A percentile compares a stretch with the other conserved stretches of the same genome.
phyloP scores from a whole-genome alignment of 2,329 filamentous ascomycete genomes.

The Aspergillus sp. region DNA sequence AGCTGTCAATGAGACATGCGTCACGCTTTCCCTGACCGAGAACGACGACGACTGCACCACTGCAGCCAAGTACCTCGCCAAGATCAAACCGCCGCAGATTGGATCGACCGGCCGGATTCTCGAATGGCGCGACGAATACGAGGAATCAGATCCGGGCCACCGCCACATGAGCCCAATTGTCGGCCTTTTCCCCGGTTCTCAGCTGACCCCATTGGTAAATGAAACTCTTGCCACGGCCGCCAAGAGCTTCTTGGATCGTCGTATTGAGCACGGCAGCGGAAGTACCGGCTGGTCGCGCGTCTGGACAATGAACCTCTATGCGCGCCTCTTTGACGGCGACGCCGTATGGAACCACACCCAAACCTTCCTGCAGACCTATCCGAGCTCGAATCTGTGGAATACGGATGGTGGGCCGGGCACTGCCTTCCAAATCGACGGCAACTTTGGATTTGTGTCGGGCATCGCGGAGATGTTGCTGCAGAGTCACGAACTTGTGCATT shows the following conservation, averaged over 20 bases:
- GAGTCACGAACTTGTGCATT: constrained; percentile 28
- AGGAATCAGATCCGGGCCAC: constrained; percentile 48
- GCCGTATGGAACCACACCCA: constrained; percentile 38
- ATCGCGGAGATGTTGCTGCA: constrained; percentile 48
- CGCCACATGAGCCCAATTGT: constrained; percentile 53
- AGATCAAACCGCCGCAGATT: constrained; percentile 17
- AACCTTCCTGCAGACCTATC: constrained; percentile 18
- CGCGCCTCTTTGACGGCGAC: constrained; percentile 41
- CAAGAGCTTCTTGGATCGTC: constrained; percentile 6
- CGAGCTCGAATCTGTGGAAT: constrained; percentile 13
- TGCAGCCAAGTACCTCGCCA: constrained; percentile 1
- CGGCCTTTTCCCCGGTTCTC: constrained; percentile 46
- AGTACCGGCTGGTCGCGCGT: constrained; percentile 52
- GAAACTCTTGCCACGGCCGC: constrained; percentile 26
- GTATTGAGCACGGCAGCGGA: constrained; percentile 27
- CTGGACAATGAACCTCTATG: constrained; percentile 49
- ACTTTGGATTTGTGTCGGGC: constrained; percentile 47
- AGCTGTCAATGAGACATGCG: constrained; percentile 4
- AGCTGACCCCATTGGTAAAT: constrained; percentile 35
- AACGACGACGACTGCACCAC: constrained; percentile 9
- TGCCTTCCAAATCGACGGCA: constrained; percentile 51
- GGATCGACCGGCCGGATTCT: constrained; percentile 27
- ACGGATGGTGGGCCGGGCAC: constrained; percentile 19
- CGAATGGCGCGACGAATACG: constrained; percentile 36
- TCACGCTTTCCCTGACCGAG: background rate